phyloP scores from a whole-genome alignment of 1,139 yeast species.

The Candida mesenterica region DNA sequence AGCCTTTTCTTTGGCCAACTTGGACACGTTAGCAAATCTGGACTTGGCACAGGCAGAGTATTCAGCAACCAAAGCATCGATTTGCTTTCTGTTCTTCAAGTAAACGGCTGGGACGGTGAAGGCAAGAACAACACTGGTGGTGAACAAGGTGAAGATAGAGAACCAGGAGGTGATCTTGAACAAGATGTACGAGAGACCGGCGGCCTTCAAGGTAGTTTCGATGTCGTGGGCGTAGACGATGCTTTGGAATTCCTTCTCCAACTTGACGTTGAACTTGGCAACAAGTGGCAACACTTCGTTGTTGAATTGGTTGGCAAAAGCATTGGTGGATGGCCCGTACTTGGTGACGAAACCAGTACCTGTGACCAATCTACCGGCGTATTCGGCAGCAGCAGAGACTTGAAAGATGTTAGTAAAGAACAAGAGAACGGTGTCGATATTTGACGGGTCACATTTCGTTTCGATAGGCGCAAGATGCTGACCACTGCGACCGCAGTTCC shows the following conservation, averaged over 20 bases:
- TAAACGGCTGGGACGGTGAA: slow-evolving; percentile 80
- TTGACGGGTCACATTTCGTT: no score
- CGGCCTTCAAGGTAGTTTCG: slow-evolving; percentile 70
- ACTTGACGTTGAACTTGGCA: slow-evolving; percentile 39
- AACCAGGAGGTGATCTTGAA: slow-evolving; percentile 77
- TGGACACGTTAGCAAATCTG: slow-evolving; percentile 52
- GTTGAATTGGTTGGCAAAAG: slow-evolving; percentile 42
- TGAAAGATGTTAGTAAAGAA: slow-evolving; percentile 18
- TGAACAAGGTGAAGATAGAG: slow-evolving; percentile 66
- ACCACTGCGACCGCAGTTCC: no score
- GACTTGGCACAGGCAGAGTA: slow-evolving; percentile 55
- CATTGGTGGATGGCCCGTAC: slow-evolving; percentile 50
- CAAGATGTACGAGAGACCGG: slow-evolving; percentile 60
- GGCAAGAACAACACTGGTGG: slow-evolving; percentile 56
- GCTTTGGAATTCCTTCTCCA: slow-evolving; percentile 55
- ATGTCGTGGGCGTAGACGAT: slow-evolving; percentile 65
- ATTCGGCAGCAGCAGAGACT: slow-evolving; percentile 68
- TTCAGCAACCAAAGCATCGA: slow-evolving; percentile 69
- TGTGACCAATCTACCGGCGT: slow-evolving; percentile 59
- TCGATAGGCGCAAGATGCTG: no score
- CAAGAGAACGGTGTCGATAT: neutral
- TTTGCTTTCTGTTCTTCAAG: slow-evolving; percentile 70
- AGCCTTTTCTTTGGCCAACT: slow-evolving; percentile 55
- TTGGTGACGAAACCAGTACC: slow-evolving; percentile 73
- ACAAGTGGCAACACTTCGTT: slow-evolving; percentile 42